These are phyloP conservation scores for Omphalea diandra DNA, from an alignment of 441 rosid genomes.

Conservation along the genomic window DNA sequence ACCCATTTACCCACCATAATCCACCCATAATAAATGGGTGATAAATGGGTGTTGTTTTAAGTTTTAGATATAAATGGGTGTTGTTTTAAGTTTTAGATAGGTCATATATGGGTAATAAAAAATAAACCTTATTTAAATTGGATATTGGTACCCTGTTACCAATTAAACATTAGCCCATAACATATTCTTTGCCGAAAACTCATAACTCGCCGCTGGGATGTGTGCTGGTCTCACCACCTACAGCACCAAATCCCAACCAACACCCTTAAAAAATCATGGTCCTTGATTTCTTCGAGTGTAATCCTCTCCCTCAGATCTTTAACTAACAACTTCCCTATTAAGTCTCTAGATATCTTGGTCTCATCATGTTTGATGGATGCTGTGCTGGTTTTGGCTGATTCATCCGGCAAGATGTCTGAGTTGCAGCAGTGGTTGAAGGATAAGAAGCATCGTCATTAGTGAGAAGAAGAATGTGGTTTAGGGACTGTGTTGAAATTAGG, in stretches of 20 bases:
- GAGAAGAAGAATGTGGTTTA: neutral
- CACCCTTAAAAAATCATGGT: too few species aligned
- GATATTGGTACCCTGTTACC: too few species aligned
- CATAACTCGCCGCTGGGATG: conserved; percentile 34
- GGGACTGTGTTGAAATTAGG: neutral
- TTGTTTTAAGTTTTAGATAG: too few species aligned
- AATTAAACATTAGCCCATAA: too few species aligned
- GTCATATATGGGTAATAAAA: too few species aligned
- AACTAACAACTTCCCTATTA: conserved; percentile 49
- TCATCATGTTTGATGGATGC: conserved; percentile 12
- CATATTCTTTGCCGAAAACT: conserved; percentile 31
- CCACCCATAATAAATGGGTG: too few species aligned
- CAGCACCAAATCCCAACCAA: conserved; percentile 50
- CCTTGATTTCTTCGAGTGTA: conserved; percentile 49
- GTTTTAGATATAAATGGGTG: too few species aligned
- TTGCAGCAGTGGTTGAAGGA: conserved; percentile 32
- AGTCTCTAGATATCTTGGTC: conserved; percentile 48
- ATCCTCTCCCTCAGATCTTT: conserved; percentile 66
- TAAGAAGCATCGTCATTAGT: conserved; percentile 30
- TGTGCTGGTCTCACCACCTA: conserved; percentile 58
- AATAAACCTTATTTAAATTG: too few species aligned
- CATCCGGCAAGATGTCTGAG: conserved; percentile 43
- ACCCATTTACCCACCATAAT: too few species aligned
- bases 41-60: too few species aligned
- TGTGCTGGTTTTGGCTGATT: conserved; percentile 16